These are phyloP conservation scores for Phytophthora pinifolia DNA, from an alignment of 352 stramenopile species.

Conservation along the genomic window DNA sequence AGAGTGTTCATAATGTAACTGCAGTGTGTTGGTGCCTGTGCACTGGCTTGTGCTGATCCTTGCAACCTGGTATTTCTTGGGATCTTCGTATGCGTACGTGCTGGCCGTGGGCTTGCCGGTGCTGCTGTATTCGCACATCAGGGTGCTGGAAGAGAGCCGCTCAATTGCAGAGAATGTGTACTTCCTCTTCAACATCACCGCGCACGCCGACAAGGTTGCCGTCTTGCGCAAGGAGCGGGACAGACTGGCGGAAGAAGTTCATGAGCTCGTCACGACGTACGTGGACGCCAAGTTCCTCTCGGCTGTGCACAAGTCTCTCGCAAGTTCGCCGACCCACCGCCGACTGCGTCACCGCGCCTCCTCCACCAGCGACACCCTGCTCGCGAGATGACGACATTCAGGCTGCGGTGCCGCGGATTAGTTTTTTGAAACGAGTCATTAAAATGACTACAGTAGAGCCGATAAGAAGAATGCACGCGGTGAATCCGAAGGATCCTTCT, in stretches of 20 bases:
- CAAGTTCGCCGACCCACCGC: constrained; percentile 35
- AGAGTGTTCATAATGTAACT: background rate
- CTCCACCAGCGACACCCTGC: constrained; percentile 48
- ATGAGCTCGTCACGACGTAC: constrained; percentile 50
- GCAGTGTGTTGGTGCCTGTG: constrained; percentile 62
- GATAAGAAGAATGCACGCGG: constrained; percentile 5
- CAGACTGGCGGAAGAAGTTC: constrained; percentile 52
- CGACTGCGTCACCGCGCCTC: constrained; percentile 39
- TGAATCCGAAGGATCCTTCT: constrained; percentile 6
- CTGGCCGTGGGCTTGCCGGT: constrained; percentile 58
- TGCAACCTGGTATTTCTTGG: constrained; percentile 51
- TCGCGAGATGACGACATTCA: constrained; percentile 21
- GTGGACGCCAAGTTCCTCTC: constrained; percentile 61
- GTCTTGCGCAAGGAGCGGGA: constrained; percentile 56
- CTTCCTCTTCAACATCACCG: constrained; percentile 74
- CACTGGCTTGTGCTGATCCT: constrained; percentile 72
- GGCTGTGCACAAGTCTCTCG: constrained; percentile 53
- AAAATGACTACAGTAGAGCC: constrained; percentile 9
- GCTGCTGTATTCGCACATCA: constrained; percentile 78
- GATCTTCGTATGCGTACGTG: constrained; percentile 57
- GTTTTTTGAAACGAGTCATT: no score
- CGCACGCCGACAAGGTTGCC: constrained; percentile 57
- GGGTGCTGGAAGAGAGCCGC: constrained; percentile 73
- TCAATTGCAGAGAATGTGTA: constrained; percentile 77
- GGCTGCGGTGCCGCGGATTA: background rate